A percentile compares a stretch with the other conserved stretches of the same genome.
Evolutionary conservation across 257 asterid species (phyloP).

Genomic region (Paulownia fortunei): DNA sequence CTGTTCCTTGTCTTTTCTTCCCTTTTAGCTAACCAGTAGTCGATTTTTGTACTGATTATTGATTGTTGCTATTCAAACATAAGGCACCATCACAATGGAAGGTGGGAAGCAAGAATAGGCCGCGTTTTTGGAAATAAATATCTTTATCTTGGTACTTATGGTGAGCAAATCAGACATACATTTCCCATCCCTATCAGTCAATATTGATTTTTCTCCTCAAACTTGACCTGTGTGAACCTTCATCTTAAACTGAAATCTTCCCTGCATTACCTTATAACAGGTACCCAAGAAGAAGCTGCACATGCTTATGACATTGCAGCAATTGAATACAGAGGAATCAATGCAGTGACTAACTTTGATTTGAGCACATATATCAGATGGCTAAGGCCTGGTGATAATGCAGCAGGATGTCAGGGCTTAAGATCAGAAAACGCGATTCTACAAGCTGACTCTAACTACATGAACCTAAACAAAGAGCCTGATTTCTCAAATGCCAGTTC

Average conservation of each 20-base stretch:
- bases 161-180: constrained; percentile 35
- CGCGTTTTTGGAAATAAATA: constrained; percentile 75
- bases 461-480: constrained; percentile 33
- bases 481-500: constrained; percentile 35
- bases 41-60: constrained; percentile 18
- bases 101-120: constrained; percentile 89
- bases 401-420: constrained; percentile 32
- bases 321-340: constrained; percentile 71
- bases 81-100: constrained; percentile 80
- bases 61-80: neutral
- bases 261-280: constrained; percentile 28
- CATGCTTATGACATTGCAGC: constrained; percentile 81
- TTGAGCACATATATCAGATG: constrained; percentile 64
- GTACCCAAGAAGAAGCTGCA: constrained; percentile 87
- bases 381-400: constrained; percentile 52
- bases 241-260: neutral
- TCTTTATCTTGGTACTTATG: constrained; percentile 72
- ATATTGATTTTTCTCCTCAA: neutral
- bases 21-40: neutral
- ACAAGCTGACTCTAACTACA: constrained; percentile 26
- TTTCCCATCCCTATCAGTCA: neutral
- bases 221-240: neutral
- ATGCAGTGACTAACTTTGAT: constrained; percentile 76
- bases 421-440: constrained; percentile 25
- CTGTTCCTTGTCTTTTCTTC: neutral